Percentiles rank a stretch among this genome's conserved stretches.
These are phyloP conservation scores for Moesziomyces sp. DNA, from an alignment of 1,284 basidiomycete genomes.

Conservation along the genomic window DNA sequence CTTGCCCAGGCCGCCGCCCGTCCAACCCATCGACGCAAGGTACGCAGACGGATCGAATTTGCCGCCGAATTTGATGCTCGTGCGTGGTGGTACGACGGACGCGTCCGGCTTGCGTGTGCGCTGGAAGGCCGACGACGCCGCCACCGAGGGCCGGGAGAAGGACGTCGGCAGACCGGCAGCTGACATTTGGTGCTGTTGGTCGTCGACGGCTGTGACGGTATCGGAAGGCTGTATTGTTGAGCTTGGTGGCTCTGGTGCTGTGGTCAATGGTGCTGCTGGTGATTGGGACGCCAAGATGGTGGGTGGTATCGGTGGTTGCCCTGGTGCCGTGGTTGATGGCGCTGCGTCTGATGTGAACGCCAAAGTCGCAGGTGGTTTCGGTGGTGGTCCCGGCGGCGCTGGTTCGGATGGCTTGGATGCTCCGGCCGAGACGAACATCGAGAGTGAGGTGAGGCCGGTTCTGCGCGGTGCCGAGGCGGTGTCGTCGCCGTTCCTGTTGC, in stretches of 20 bases:
- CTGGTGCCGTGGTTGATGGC: background rate
- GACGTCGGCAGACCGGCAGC: constrained; percentile 30
- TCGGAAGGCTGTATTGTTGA: background rate
- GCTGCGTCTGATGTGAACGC: no score
- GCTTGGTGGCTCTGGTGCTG: background rate
- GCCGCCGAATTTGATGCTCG: constrained; percentile 49
- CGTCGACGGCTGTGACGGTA: background rate
- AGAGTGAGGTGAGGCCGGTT: constrained; percentile 45
- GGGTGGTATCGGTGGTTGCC: background rate
- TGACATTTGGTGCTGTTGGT: constrained; percentile 1
- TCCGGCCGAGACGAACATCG: constrained; percentile 46
- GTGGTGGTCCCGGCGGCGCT: constrained; percentile 1
- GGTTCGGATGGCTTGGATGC: constrained; percentile 17
- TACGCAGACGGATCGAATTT: constrained; percentile 63
- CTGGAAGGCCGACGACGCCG: constrained; percentile 38
- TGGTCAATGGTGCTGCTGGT: no score
- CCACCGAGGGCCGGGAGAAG: constrained; percentile 12
- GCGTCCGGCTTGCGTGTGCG: constrained; percentile 5
- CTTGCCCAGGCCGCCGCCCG: constrained; percentile 64
- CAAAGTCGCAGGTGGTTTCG: no score
- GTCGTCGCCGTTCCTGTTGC: constrained; percentile 9
- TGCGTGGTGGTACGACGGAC: constrained; percentile 5
- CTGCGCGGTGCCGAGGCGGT: constrained; percentile 16
- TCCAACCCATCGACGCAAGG: constrained; percentile 66
- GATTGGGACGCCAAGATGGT: no score